Evolutionary conservation across 805 yeast species (phyloP), one percentile per base, ranked within the genome.

Genomic region (Teunomyces aglyptinius): DNA sequence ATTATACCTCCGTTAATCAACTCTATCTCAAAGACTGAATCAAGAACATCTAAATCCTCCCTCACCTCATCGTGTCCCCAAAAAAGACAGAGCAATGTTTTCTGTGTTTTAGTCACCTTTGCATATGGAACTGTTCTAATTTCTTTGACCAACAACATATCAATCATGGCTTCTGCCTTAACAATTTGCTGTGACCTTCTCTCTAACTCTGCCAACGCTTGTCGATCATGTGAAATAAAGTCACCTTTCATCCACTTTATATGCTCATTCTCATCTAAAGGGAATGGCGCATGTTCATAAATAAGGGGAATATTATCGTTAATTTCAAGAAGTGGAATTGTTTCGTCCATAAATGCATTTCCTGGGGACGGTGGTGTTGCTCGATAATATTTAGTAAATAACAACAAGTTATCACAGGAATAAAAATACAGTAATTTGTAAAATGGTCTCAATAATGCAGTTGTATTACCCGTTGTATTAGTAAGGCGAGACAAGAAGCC

Each of bases 401-500:
- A 77, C 10, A 92, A 65, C 15, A 87, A 55, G 52, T 85, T 72
- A 47, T 82, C 84, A 41, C 74, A 72, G 0, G 95, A 75, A 56
- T 71, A 81, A 50, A 86, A 78, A 63, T 90, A 91, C 49, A 75
- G 75, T 38, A 83, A 64, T 46, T 77, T 80, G 53, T 75, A 75
- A 45, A 78, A 75, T 28, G 76, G 64, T 27, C 73, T 68, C 4
- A 73, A 57, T 7, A 72, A 47, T 44, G 64, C 48, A 58, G 64
- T 49, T 53, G 63, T 56, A 51, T 55, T 59, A 0, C 89, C 89
- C 5, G 63, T 58, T 47, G 77, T 71, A 38, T 80, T 73, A 0
- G 83, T 75, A 26, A 85, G 59, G 42, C 83, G 73, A 2, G 79
- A 67, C 16, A 91, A 61, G 59, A 86, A 90, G 0, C 98, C 98